phyloP scores from a whole-genome alignment of 495 filamentous ascomycete species.

The Podospora pseudoanserina region DNA sequence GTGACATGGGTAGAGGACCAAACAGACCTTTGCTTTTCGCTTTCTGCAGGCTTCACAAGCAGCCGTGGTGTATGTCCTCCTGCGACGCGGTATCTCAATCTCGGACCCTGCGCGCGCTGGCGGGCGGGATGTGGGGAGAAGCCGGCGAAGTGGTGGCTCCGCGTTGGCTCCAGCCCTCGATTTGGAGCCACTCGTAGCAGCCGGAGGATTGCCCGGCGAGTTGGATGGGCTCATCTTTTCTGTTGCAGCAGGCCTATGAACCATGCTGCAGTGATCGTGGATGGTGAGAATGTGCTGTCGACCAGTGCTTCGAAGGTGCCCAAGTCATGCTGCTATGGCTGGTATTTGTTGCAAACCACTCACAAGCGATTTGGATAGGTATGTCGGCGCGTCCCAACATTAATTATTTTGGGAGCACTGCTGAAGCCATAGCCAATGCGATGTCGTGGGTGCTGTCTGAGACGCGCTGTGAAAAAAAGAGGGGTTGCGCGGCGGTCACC shows the following conservation, averaged over 20 bases:
- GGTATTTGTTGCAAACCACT: not conserved
- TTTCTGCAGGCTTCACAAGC: slow-evolving; percentile 11
- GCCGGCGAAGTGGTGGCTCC: not conserved
- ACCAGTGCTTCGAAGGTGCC: not conserved
- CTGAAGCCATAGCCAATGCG: not conserved
- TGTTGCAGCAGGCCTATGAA: not conserved
- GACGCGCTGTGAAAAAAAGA: not conserved
- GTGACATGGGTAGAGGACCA: not conserved
- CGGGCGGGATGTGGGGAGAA: not conserved
- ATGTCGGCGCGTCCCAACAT: not conserved
- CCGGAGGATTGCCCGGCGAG: not conserved
- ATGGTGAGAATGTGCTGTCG: not conserved
- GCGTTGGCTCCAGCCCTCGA: not conserved
- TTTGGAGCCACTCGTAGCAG: not conserved
- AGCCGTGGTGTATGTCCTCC: slow-evolving; percentile 5
- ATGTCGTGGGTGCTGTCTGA: not conserved
- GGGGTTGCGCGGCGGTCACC: not conserved
- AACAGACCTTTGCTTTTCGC: slow-evolving; percentile 9
- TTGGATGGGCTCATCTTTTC: not conserved
- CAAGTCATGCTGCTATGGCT: not conserved
- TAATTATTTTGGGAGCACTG: not conserved
- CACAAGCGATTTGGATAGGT: no score
- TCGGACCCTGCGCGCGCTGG: not conserved
- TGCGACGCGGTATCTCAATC: not conserved
- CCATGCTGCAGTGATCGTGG: not conserved